phyloP scores from a whole-genome alignment of 2,329 filamentous ascomycete genomes.

The Lojkania enalia region DNA sequence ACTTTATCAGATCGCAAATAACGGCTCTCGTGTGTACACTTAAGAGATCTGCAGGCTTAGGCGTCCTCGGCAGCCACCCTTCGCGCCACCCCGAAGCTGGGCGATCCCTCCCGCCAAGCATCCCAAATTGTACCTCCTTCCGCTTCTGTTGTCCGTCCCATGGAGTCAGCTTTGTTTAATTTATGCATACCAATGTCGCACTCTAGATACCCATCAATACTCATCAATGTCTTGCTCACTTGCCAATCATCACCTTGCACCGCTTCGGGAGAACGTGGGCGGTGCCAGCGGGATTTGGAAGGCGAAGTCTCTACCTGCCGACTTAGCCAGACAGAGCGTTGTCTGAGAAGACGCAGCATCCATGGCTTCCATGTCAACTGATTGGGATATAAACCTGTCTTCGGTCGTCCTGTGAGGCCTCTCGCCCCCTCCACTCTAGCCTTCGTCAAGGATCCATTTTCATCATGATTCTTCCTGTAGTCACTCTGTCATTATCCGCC shows the following conservation, averaged over 20 bases:
- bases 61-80: constrained; percentile 18
- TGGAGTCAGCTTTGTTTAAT: constrained; percentile 36
- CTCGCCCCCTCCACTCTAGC: constrained; percentile 8
- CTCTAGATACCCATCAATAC: constrained; percentile 18
- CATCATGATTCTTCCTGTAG: constrained; percentile 35
- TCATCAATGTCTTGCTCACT: constrained; percentile 26
- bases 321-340: constrained; percentile 25
- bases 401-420: constrained; percentile 2
- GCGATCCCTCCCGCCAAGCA: constrained; percentile 30
- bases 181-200: constrained; percentile 33
- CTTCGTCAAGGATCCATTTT: constrained; percentile 4
- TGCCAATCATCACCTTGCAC: constrained; percentile 28
- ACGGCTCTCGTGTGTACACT: constrained; percentile 8
- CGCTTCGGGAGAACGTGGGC: constrained; percentile 15
- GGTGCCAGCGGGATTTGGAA: constrained; percentile 29
- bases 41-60: constrained; percentile 22
- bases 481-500: constrained; percentile 38
- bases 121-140: constrained; percentile 38
- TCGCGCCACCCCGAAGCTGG: constrained; percentile 9
- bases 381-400: constrained; percentile 25
- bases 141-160: constrained; percentile 27
- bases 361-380: constrained; percentile 5
- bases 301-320: constrained; percentile 33
- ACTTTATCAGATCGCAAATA: constrained; percentile 12
- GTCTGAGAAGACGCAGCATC: constrained; percentile 14